Conservation (phyloP, 768 basidiomycete species). For the Neoboletus brunneissimus region DNA sequence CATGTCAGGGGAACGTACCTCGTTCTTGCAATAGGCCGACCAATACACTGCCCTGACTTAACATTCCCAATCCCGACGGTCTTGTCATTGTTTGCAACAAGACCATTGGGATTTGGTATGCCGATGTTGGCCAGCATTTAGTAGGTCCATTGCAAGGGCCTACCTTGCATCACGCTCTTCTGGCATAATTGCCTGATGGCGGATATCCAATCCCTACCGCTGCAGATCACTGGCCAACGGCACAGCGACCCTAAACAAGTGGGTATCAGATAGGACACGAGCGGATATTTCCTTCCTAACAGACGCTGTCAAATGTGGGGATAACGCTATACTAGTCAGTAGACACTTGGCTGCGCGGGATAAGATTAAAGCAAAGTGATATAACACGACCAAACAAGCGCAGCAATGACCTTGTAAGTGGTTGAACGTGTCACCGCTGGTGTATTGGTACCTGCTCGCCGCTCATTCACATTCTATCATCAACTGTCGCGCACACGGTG, state of each 20-base stretch:
- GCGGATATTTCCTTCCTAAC: too few species aligned
- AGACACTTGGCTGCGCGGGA: too few species aligned
- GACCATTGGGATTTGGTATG: not conserved
- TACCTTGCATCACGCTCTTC: not conserved
- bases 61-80: not conserved
- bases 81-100: not conserved
- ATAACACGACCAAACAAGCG: slow-evolving; percentile 20
- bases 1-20: not conserved
- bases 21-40: too few species aligned
- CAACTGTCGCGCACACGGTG: not conserved
- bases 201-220: too few species aligned
- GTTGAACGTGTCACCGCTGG: not conserved
- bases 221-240: too few species aligned
- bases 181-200: not conserved
- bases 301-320: too few species aligned
- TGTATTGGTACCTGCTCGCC: not conserved
- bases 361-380: too few species aligned
- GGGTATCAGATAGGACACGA: too few species aligned
- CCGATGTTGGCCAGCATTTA: not conserved
- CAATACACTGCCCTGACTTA: not conserved
- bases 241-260: too few species aligned
- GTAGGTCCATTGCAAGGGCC: not conserved
- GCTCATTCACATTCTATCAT: not conserved
- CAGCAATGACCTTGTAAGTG: not conserved
- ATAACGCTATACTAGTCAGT: too few species aligned